Base-by-base conservation (phyloP, 1,284 basidiomycete species). In the Sporisorium reilianum region DNA sequence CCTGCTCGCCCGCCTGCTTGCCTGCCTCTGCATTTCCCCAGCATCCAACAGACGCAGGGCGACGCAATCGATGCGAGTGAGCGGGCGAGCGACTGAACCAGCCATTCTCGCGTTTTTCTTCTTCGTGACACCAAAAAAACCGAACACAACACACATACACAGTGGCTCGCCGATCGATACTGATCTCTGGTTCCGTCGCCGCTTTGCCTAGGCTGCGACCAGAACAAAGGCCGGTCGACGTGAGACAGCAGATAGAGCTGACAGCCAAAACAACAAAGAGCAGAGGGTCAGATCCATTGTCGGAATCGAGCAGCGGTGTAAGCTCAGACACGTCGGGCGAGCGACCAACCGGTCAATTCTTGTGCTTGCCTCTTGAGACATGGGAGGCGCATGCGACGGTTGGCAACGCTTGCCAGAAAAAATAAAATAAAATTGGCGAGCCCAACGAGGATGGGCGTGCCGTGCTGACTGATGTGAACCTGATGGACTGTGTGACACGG, bases 21-120 rank as follows among this genome's bases (percentile, higher is more conserved):
- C 38, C 4, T n/a, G 12, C 10, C 12, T 3, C 14, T 41, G 38
- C 38, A 20, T 41, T 30, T 20, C 46, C 26, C 46, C 46, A 48
- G 46, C 26, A 28, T 28, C 8, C 36, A 20, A 9, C 38, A 32
- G 32, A 56, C 45, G 55, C 55, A 36, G 6, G 14, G 16, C 55
- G 25, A 56, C 55, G 55, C 55, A 48, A 56, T 56, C 55, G 45
- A 56, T 56, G 55, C 34, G 18, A 44, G 28, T 20, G 32, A 34
- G 54, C 32, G 8, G 23, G 38, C 38, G 46, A 32, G 25, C n/a
- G n/a, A n/a, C n/a, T n/a, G n/a, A n/a, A n/a, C n/a, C n/a, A n/a
- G n/a, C n/a, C n/a, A n/a, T n/a, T n/a, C 34, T 53, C 23, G 36
- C 0, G 14, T 42, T 30, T 26, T 28, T 38, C 11, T n/a, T 34